These are phyloP conservation scores for Schizopora paradoxa DNA, from an alignment of 1,284 basidiomycete species.

Conservation along the genomic window DNA sequence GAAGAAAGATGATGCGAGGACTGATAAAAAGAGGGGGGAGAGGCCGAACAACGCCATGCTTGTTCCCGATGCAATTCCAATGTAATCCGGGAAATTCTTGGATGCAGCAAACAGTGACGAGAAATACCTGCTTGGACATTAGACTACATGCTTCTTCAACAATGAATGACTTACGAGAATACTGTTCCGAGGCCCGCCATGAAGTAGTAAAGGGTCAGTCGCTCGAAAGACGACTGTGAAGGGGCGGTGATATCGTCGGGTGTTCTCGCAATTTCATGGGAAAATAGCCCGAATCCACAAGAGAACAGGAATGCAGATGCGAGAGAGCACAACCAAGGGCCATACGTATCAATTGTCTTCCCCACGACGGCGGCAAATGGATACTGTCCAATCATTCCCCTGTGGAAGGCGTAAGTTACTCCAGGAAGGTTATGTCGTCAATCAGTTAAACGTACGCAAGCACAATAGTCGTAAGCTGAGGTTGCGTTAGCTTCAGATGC, in stretches of 20 bases:
- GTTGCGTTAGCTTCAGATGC: constrained; percentile 60
- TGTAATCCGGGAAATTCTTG: constrained; percentile 56
- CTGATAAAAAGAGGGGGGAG: constrained; percentile 68
- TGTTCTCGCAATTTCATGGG: constrained; percentile 46
- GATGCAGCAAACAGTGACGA: constrained; percentile 71
- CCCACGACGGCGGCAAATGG: constrained; percentile 57
- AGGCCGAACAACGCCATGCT: constrained; percentile 71
- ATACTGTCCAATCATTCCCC: constrained; percentile 67
- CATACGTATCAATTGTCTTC: constrained; percentile 51
- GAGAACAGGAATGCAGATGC: constrained; percentile 55
- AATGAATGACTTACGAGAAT: constrained; percentile 53
- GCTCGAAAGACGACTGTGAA: constrained; percentile 42
- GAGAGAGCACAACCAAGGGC: constrained; percentile 60
- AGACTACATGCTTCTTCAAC: not conserved
- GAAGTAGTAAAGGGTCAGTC: constrained; percentile 54
- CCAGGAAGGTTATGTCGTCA: not conserved
- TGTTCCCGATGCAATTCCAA: constrained; percentile 59
- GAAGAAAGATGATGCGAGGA: constrained; percentile 57
- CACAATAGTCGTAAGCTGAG: constrained; percentile 73
- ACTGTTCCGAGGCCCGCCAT: constrained; percentile 62
- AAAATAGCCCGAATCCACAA: constrained; percentile 54
- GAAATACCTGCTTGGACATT: constrained; percentile 50
- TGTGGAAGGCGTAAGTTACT: constrained; percentile 23
- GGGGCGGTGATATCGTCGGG: constrained; percentile 34
- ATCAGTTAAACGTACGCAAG: constrained; percentile 42